These are phyloP conservation scores for Sutorius eximius DNA, from an alignment of 1,284 basidiomycete species.

Conservation along the genomic window DNA sequence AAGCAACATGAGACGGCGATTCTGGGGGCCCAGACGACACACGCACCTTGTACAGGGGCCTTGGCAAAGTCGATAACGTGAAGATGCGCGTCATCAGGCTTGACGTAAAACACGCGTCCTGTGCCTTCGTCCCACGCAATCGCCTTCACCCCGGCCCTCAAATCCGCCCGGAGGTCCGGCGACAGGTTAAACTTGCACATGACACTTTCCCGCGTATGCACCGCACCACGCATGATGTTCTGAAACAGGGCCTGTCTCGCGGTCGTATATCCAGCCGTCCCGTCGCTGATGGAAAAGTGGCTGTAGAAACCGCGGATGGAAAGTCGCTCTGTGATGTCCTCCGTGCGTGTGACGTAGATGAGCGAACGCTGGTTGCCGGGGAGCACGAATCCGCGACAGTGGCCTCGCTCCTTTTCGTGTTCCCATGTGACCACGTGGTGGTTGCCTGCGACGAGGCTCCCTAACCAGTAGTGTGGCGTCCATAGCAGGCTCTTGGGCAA, in stretches of 20 bases:
- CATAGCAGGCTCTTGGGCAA: slow-evolving; percentile 27
- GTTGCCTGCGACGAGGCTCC: slow-evolving; percentile 26
- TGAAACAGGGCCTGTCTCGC: slow-evolving; percentile 21
- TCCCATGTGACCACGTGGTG: slow-evolving; percentile 35
- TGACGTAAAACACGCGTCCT: slow-evolving; percentile 41
- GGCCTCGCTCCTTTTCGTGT: slow-evolving; percentile 27
- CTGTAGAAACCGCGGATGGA: slow-evolving; percentile 39
- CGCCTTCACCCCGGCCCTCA: slow-evolving; percentile 29
- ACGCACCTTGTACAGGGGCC: slow-evolving; percentile 37
- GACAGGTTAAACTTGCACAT: slow-evolving; percentile 28
- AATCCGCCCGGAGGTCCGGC: slow-evolving; percentile 17
- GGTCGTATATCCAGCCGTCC: slow-evolving; percentile 13
- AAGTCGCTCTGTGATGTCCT: slow-evolving; percentile 37
- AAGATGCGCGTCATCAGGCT: slow-evolving; percentile 29
- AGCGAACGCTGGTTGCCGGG: slow-evolving; percentile 51
- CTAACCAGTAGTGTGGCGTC: slow-evolving; percentile 31
- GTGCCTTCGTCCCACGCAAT: slow-evolving; percentile 47
- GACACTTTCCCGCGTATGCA: slow-evolving; percentile 17
- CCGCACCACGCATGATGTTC: slow-evolving; percentile 19
- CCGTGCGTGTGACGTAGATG: slow-evolving; percentile 41
- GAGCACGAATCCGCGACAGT: slow-evolving; percentile 40
- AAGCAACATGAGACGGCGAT: background rate
- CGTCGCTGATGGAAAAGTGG: slow-evolving; percentile 21
- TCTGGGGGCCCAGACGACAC: background rate
- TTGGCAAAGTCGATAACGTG: slow-evolving; percentile 42